Evolutionary conservation across 2,329 filamentous ascomycete species (phyloP), one percentile per base, ranked within the genome.

Genomic region (Lachnellula cervina): DNA sequence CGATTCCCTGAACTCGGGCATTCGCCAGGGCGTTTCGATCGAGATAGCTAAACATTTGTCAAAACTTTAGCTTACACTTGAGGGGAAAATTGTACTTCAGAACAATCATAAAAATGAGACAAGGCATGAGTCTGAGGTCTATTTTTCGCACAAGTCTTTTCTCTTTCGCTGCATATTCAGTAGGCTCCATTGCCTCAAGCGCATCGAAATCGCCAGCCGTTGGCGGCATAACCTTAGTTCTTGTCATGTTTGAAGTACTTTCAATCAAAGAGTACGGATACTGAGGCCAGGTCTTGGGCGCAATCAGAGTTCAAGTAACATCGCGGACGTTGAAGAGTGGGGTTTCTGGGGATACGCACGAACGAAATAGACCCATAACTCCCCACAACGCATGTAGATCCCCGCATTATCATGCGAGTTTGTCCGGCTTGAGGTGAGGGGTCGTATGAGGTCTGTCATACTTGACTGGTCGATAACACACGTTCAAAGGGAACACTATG

Each of bases 21-120:
- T 61, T 58, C 9, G 61, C 59, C 21, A 64, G 45, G 4, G 59
- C 59, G 40, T 70, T 71, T 25, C 71, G 64, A 52, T 71, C 70
- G 13, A 72, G 64, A 46, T 68, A 70, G 57, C 66, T 71, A 32
- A 28, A 35, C 2, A 37, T 19, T 44, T 44, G 42, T 44, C 19
- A 44, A 19, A 21, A 5, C 11, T 13, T 13, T 17, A 23, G 17
- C n/a, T 19, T 19, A 13, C 19, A 44, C 19, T 13, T 44, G 19
- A 16, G 19, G 19, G 16, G 32, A n/a, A n/a, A 4, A 17, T 37
- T 49, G 28, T 40, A 59, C 59, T 59, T 63, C 25, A 62, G 43
- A 32, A 57, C 25, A 50, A 63, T 59, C 59, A 60, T 62, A 37
- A 61, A 34, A 42, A 63, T 49, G 2, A 62, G 53, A 46, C 55